Percentiles rank a stretch among this genome's conserved stretches.
Conservation (phyloP, 345 rosid genomes). For the Salix udensis region DNA sequence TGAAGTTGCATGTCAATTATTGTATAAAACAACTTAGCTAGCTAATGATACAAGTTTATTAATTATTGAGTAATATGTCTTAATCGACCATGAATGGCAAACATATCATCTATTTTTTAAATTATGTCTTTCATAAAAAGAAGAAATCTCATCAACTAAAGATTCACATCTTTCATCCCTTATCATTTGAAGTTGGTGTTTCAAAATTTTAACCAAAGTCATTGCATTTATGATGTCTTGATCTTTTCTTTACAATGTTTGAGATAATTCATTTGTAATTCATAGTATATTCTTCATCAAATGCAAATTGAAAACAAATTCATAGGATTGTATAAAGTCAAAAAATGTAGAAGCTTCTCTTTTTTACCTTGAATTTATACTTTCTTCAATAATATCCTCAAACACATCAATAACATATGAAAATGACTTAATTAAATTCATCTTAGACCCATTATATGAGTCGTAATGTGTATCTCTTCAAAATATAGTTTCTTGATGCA, state of each 20-base stretch:
- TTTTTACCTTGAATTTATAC: neutral
- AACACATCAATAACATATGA: neutral
- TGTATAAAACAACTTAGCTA: neutral
- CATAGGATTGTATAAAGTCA: neutral
- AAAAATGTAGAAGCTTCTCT: neutral
- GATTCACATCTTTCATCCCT: neutral
- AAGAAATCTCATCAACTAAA: neutral
- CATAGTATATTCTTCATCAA: neutral
- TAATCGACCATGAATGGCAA: neutral
- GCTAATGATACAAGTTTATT: neutral
- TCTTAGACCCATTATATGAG: neutral
- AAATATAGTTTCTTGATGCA: conserved; percentile 6
- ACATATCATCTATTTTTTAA: neutral
- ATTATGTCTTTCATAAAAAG: neutral
- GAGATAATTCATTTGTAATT: conserved; percentile 3
- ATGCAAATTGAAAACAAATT: neutral
- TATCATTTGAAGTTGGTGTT: neutral
- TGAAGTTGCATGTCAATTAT: neutral
- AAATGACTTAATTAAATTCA: neutral
- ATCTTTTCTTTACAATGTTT: conserved; percentile 2
- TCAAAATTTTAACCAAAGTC: neutral
- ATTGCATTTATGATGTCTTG: conserved; percentile 5
- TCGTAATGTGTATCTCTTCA: neutral
- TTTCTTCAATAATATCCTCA: neutral
- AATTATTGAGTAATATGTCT: neutral